phyloP scores from a whole-genome alignment of 202 grass and related monocot genomes.

The Hordeum pubiflorum region DNA sequence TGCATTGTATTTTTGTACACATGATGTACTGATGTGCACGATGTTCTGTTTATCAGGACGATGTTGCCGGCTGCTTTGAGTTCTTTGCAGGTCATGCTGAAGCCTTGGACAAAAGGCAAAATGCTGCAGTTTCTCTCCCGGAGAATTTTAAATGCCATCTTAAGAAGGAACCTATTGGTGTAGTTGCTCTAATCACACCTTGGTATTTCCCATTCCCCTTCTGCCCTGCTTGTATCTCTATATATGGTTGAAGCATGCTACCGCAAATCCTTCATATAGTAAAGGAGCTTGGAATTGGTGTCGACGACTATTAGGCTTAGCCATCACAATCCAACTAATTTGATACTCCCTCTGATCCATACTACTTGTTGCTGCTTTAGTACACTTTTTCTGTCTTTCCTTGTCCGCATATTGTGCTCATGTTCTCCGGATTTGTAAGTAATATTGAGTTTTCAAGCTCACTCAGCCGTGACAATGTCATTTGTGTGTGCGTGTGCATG shows the following conservation, averaged over 20 bases:
- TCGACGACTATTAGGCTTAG: neutral
- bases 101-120: slow-evolving; percentile 86
- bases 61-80: slow-evolving; percentile 97
- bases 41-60: slow-evolving; percentile 55
- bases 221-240: neutral
- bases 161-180: slow-evolving; percentile 84
- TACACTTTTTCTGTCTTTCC: neutral
- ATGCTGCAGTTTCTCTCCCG: slow-evolving; percentile 65
- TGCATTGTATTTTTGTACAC: neutral
- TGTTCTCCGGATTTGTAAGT: neutral
- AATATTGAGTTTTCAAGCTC: neutral
- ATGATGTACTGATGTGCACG: slow-evolving; percentile 1
- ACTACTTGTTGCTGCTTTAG: too few species aligned
- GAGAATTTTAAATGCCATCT: slow-evolving; percentile 83
- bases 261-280: neutral
- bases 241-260: neutral
- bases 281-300: neutral
- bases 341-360: neutral
- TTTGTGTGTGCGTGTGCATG: neutral
- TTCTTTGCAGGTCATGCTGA: slow-evolving; percentile 78
- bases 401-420: neutral
- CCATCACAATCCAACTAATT: neutral
- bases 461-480: neutral
- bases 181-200: slow-evolving; percentile 90
- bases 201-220: slow-evolving; percentile 45